phyloP scores from a whole-genome alignment of 768 basidiomycete species.

The Tricholoma terreum region DNA sequence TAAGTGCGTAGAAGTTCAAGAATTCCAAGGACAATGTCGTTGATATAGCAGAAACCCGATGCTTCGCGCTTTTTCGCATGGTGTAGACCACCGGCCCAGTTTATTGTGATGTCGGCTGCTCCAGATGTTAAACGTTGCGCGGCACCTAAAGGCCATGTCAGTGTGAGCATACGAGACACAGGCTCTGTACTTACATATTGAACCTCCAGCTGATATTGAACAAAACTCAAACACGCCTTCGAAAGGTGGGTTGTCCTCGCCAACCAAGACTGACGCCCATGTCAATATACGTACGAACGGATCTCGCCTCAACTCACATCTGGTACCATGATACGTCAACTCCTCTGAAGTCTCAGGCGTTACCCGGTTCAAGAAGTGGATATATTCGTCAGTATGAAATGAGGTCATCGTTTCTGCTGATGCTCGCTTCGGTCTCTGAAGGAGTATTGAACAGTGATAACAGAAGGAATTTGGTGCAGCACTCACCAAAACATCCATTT shows the following conservation, averaged over 20 bases:
- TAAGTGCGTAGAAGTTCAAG: constrained; percentile 86
- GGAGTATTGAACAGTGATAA: neutral
- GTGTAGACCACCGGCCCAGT: constrained; percentile 98
- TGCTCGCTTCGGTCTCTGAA: constrained; percentile 67
- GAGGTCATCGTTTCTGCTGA: constrained; percentile 78
- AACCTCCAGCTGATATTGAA: constrained; percentile 93
- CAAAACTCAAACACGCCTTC: constrained; percentile 98
- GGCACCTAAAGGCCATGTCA: constrained; percentile 47
- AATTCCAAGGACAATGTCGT: constrained; percentile 94
- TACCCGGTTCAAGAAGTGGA: constrained; percentile 85
- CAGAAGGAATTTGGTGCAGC: neutral
- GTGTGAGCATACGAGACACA: neutral
- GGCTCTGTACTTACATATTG: constrained; percentile 62
- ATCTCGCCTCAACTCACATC: constrained; percentile 56
- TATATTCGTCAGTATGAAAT: constrained; percentile 98
- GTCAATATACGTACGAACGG: neutral
- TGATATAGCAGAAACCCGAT: constrained; percentile 98
- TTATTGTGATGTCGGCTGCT: constrained; percentile 88
- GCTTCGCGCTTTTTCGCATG: constrained; percentile 99
- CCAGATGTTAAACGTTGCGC: constrained; percentile 79
- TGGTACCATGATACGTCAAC: constrained; percentile 76
- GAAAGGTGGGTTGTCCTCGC: constrained; percentile 95
- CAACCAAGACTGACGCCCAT: constrained; percentile 50
- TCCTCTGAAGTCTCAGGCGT: constrained; percentile 90
- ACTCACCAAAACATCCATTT: constrained; percentile 89